Conservation (phyloP, 805 yeast species). For the Barnettozyma wickerhamii region DNA sequence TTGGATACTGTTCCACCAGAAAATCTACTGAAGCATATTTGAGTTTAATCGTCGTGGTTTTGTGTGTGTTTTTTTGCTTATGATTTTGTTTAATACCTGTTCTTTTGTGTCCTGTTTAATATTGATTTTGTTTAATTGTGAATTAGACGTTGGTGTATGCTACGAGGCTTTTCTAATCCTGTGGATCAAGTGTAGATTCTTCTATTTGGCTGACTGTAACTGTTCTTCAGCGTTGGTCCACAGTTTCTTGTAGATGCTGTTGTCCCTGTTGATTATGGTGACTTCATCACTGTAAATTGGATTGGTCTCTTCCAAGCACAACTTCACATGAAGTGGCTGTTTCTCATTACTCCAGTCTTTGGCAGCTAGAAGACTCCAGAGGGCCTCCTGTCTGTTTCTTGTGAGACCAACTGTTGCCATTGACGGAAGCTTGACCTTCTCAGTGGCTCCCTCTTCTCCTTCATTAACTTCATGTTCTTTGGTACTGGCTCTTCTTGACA, state of each 20-base stretch:
- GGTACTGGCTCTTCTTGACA: slow-evolving; percentile 21
- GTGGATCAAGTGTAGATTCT: background rate
- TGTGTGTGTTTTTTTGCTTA: background rate
- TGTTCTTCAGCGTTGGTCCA: background rate
- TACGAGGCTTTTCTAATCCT: background rate
- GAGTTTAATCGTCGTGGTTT: no score
- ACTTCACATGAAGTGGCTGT: slow-evolving; percentile 25
- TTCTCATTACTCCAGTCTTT: slow-evolving; percentile 53
- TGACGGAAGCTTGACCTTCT: slow-evolving; percentile 33
- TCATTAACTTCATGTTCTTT: slow-evolving; percentile 10
- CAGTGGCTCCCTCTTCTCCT: slow-evolving; percentile 22
- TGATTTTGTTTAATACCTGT: background rate
- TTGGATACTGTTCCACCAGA: slow-evolving; percentile 59
- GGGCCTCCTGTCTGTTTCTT: slow-evolving; percentile 65
- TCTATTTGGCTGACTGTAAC: background rate
- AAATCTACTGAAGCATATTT: slow-evolving; percentile 37
- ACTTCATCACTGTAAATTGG: slow-evolving; percentile 25
- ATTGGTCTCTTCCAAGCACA: slow-evolving; percentile 27
- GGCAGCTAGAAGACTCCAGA: slow-evolving; percentile 75
- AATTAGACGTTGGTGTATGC: no score
- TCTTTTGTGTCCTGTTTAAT: no score
- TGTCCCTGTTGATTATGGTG: slow-evolving; percentile 20
- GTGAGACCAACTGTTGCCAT: slow-evolving; percentile 48
- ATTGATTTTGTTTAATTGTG: background rate
- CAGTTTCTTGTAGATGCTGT: slow-evolving; percentile 16